These are phyloP conservation scores for Otatea glauca DNA, from an alignment of 176 grass and related monocot genomes.

Conservation along the genomic window DNA sequence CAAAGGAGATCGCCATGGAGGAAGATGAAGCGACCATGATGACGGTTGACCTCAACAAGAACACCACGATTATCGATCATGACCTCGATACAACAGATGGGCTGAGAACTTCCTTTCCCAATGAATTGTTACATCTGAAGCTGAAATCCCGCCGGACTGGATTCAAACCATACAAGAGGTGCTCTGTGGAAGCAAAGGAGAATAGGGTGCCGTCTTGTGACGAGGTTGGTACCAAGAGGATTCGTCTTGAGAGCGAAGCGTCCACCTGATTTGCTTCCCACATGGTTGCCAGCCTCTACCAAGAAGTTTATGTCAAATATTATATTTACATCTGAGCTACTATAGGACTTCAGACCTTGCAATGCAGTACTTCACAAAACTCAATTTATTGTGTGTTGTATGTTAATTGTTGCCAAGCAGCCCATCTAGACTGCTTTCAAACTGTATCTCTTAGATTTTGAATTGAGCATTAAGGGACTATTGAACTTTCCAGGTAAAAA, in stretches of 20 bases:
- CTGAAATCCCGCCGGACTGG: conserved; percentile 76
- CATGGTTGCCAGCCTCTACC: conserved; percentile 20
- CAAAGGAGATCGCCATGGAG: conserved; percentile 41
- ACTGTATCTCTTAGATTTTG: conserved; percentile 36
- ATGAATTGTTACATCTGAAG: conserved; percentile 50
- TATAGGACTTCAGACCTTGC: conserved; percentile 50
- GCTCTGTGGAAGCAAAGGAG: conserved; percentile 83
- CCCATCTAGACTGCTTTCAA: conserved; percentile 46
- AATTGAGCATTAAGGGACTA: conserved; percentile 46
- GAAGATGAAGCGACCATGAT: conserved; percentile 40
- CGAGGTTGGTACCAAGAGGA: conserved; percentile 71
- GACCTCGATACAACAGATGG: conserved; percentile 40
- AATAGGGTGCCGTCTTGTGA: conserved; percentile 58
- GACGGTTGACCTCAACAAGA: conserved; percentile 71
- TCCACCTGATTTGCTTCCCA: conserved; percentile 52
- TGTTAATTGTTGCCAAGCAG: conserved; percentile 57
- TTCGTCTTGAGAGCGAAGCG: conserved; percentile 78
- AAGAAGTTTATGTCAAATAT: conserved; percentile 37
- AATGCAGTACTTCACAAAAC: conserved; percentile 59
- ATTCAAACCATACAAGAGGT: conserved; percentile 96
- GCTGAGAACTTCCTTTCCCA: conserved; percentile 46
- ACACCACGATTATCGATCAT: conserved; percentile 34
- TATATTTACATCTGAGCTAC: conserved; percentile 51
- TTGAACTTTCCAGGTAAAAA: conserved; percentile 47
- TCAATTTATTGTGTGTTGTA: conserved; percentile 61